Evolutionary conservation across 1,284 basidiomycete species (phyloP), one percentile per base, ranked within the genome.

Genomic region (Sporisorium scitamineum): DNA sequence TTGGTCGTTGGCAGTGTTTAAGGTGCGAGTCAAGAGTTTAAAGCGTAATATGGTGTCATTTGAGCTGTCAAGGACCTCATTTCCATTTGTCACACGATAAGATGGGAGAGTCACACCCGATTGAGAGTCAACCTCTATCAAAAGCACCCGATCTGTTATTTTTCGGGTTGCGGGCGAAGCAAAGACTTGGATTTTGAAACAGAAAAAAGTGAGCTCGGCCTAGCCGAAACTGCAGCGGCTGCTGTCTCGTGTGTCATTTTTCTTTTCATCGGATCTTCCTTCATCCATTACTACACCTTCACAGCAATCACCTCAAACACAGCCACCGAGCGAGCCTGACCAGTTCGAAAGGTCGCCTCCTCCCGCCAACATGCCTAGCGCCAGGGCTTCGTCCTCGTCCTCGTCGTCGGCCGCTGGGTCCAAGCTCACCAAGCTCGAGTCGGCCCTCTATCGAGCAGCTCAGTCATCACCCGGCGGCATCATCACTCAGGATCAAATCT

Each of bases 401-500:
- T 39, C 58, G 8, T 26, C 63, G n/a, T 54, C 61, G 29, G 74
- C 63, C 10, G 54, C 56, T 10, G 64, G 53, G 31, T 58, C 63
- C 51, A 79, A 72, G 61, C 76, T 79, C 29, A 74, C 69, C 56
- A 69, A 73, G 55, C 59, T 81, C 37, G 79, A 80, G 47, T 64
- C 68, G 14, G 69, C 66, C 2, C 53, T 78, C 27, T 77, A 81
- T 37, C 63, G 66, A 22, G 74, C 76, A 56, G 64, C 73, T 41
- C 63, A 71, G 50, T 42, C 74, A 20, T 54, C 66, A 16, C 55
- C 64, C 20, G 50, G 64, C 48, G 53, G 76, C 14, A 70, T 71
- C 39, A 69, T 83, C 51, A 81, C 79, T 9, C 78, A 80, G 26
- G 80, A 82, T 31, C 66, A 78, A 14, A 68, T 83, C 20, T 50